A percentile compares a stretch with the other conserved stretches of the same genome.
These are phyloP conservation scores for Antitrichia curtipendula DNA, from an alignment of 225 moss, liverwort and hornwort genomes.

Conservation along the genomic window DNA sequence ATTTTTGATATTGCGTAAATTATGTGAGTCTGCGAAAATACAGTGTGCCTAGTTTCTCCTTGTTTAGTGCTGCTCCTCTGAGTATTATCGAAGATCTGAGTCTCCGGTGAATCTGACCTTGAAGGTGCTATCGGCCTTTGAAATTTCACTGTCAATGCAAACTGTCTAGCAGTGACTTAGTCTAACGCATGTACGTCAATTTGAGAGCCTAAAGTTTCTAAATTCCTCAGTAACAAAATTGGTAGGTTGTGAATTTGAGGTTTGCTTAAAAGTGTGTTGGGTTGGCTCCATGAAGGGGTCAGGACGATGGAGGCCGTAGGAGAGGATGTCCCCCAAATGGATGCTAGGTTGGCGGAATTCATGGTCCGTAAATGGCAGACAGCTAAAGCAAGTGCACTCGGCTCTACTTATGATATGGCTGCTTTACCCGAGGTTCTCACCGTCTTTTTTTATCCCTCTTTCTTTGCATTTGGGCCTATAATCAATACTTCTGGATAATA, in stretches of 20 bases:
- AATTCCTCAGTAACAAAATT: background rate
- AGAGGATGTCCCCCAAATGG: slow-evolving; percentile 64
- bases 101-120: background rate
- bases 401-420: slow-evolving; percentile 58
- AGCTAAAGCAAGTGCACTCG: slow-evolving; percentile 89
- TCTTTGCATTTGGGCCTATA: background rate
- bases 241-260: background rate
- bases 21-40: background rate
- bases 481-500: background rate
- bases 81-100: background rate
- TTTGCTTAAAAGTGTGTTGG: slow-evolving; percentile 5
- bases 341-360: slow-evolving; percentile 72
- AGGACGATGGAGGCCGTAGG: slow-evolving; percentile 23
- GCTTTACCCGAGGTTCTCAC: slow-evolving; percentile 68
- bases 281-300: slow-evolving; percentile 30
- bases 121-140: background rate
- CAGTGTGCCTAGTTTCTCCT: background rate
- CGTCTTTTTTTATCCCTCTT: background rate
- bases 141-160: background rate
- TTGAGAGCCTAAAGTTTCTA: background rate
- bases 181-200: background rate
- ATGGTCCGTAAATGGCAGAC: slow-evolving; percentile 91
- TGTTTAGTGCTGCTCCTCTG: background rate
- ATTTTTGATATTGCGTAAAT: background rate
- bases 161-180: background rate